Conservation (phyloP, 2,329 filamentous ascomycete genomes). For the Penicillium oxalicum region DNA sequence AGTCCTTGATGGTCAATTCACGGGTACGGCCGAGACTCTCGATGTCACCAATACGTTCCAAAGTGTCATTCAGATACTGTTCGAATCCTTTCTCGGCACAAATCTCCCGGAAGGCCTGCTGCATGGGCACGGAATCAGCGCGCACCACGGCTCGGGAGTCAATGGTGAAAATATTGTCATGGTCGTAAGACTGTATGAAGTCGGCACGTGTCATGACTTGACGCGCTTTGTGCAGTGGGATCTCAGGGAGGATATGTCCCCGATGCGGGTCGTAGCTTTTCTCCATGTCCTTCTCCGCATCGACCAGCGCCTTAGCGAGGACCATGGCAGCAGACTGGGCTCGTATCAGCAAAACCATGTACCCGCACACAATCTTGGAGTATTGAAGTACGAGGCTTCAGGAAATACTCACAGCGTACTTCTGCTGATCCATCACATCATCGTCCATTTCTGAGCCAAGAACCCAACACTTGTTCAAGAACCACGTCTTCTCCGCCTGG, state of each 20-base stretch:
- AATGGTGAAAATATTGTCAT: slow-evolving; percentile 92
- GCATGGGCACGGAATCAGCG: slow-evolving; percentile 94
- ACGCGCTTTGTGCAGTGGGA: slow-evolving; percentile 74
- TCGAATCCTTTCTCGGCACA: slow-evolving; percentile 72
- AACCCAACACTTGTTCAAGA: slow-evolving; percentile 73
- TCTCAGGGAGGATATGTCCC: slow-evolving; percentile 73
- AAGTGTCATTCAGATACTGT: slow-evolving; percentile 71
- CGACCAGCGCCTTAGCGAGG: slow-evolving; percentile 83
- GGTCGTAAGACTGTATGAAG: slow-evolving; percentile 88
- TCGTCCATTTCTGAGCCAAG: slow-evolving; percentile 78
- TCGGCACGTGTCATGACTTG: slow-evolving; percentile 94
- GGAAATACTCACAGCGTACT: slow-evolving; percentile 67
- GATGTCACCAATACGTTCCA: slow-evolving; percentile 83
- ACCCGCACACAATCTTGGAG: not conserved
- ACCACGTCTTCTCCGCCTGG: slow-evolving; percentile 68
- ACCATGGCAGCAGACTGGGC: slow-evolving; percentile 81
- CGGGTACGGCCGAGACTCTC: slow-evolving; percentile 90
- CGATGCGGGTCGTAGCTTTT: slow-evolving; percentile 57
- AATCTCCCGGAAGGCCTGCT: slow-evolving; percentile 81
- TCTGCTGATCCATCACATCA: slow-evolving; percentile 97
- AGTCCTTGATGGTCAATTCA: slow-evolving; percentile 90
- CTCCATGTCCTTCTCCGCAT: slow-evolving; percentile 61
- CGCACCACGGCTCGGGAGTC: slow-evolving; percentile 80
- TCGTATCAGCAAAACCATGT: slow-evolving; percentile 10
- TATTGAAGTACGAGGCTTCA: not conserved